Evolutionary conservation across 768 basidiomycete genomes (phyloP), one percentile per base, ranked within the genome.

Genomic region (Cystofilobasidium bisporidii): DNA sequence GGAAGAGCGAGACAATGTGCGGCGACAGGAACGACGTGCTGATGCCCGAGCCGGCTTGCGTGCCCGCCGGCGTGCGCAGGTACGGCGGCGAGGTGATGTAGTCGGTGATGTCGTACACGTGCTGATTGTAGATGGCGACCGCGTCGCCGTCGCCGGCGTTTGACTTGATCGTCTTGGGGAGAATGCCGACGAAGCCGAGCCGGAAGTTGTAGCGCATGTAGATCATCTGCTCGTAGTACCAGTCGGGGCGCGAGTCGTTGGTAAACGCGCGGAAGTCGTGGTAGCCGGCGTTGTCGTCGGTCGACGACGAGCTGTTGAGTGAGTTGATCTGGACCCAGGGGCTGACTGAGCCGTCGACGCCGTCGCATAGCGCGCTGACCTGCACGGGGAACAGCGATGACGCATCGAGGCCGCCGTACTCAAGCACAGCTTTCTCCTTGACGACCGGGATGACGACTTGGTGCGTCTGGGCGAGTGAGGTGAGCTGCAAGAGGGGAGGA

Each of bases 141-240:
- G 86, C 77, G 55, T 73, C 69, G 81, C 70, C 80, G 17, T 59
- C 28, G 20, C 58, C 65, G 48, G 43, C 20, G 53, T 56, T 56
- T 1, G 71, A 82, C 84, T 80, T 81, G 74, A 96, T 83, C 69
- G 87, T 85, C 73, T 83, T 83, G 20, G 86, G 84, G 0, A 88
- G 88, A 74, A 84, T 87, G 0, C 92, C 94, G 61, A 94, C 74
- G 75, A 93, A 97, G 0, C 96, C 96, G 47, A 85, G 83, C 45
- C 94, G 88, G 72, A 84, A 85, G 63, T 84, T 86, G 81, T 87
- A 96, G 10, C 96, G 88, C 87, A 99, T 87, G 59, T 69, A 55
- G 32, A 69, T 88, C 96, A 99, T 98, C 68, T 81, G 81, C 79
- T 98, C 88, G 71, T 88, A 92, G 77, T 98, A 99, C 96, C 96